Evolutionary conservation across 768 basidiomycete species (phyloP).

Genomic region (Mycena crocata): DNA sequence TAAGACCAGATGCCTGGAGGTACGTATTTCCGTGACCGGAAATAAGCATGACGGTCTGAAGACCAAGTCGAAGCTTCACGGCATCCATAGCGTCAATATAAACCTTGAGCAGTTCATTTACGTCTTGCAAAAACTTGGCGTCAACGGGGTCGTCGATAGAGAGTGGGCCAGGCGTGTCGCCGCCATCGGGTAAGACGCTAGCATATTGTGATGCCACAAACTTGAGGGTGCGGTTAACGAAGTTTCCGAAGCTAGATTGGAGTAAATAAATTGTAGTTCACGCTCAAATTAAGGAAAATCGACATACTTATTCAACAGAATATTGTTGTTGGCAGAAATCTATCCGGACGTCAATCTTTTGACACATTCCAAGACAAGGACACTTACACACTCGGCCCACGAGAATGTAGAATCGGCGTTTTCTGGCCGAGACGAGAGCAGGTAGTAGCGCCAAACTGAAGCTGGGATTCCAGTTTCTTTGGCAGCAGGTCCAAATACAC

Average conservation of each 20-base stretch:
- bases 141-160: slow-evolving; percentile 76
- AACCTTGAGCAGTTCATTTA: slow-evolving; percentile 82
- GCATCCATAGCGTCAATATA: slow-evolving; percentile 92
- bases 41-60: slow-evolving; percentile 90
- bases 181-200: slow-evolving; percentile 82
- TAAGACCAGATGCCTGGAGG: slow-evolving; percentile 92
- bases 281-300: neutral
- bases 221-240: slow-evolving; percentile 94
- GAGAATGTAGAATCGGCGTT: slow-evolving; percentile 96
- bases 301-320: slow-evolving; percentile 90
- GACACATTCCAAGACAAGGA: neutral
- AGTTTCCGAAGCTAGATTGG: slow-evolving; percentile 87
- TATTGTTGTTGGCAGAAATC: slow-evolving; percentile 93
- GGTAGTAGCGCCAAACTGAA: slow-evolving; percentile 97
- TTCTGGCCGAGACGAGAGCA: slow-evolving; percentile 93
- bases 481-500: slow-evolving; percentile 96
- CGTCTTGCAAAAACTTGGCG: slow-evolving; percentile 79
- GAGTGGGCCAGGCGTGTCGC: slow-evolving; percentile 75
- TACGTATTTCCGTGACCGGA: slow-evolving; percentile 93
- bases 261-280: slow-evolving; percentile 2
- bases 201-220: slow-evolving; percentile 91
- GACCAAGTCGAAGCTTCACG: slow-evolving; percentile 88
- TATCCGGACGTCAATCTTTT: slow-evolving; percentile 39
- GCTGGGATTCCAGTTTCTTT: slow-evolving; percentile 93
- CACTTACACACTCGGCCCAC: slow-evolving; percentile 90